Base-by-base conservation (phyloP, 2,329 filamentous ascomycete species). In the Fusarium fujikuroi region DNA sequence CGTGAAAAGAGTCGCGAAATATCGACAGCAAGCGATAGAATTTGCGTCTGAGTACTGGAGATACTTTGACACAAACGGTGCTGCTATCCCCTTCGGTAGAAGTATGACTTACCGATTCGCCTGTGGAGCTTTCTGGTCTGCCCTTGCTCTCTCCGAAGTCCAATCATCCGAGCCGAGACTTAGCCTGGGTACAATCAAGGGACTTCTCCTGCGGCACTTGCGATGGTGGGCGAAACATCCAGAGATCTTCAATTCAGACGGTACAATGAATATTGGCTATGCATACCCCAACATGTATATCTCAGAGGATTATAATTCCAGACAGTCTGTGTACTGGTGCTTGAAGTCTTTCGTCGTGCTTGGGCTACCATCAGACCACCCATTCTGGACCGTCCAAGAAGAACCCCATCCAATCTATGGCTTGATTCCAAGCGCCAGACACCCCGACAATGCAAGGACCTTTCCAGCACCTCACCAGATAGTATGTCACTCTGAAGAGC, bases 251-350 rank as follows among this genome's bases (percentile, higher is more conserved):
- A 80, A 85, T 57, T 34, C 80, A 0, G 86, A 88, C 56, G 86
- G 86, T 1, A 87, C 85, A 0, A 52, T 88, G 46, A 87, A 84
- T 14, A 86, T 88, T 54, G 86, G 81, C 4, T 79, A 57, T 60
- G 19, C 70, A 2, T 82, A 80, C 53, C 79, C 80, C 69, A 89
- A 89, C 70, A 59, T 59, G 43, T 59, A 59, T 72, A 83, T 89
- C 82, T 80, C 81, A 39, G 87, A 89, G 73, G 85, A 87, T 68
- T 89, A 89, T 77, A 89, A 89, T 72, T 89, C 87, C 1, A 86
- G 87, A 0, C 87, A 89, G 66, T 88, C 86, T 0, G 81, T 83
- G 0, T 89, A 89, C 73, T 89, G 87, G 87, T 84, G 83, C 18
- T 75, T 88, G 36, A 89, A 89, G 65, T 83, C 84, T 0, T 82